phyloP scores from a whole-genome alignment of 345 rosid species.

The Syzygium aromaticum region DNA sequence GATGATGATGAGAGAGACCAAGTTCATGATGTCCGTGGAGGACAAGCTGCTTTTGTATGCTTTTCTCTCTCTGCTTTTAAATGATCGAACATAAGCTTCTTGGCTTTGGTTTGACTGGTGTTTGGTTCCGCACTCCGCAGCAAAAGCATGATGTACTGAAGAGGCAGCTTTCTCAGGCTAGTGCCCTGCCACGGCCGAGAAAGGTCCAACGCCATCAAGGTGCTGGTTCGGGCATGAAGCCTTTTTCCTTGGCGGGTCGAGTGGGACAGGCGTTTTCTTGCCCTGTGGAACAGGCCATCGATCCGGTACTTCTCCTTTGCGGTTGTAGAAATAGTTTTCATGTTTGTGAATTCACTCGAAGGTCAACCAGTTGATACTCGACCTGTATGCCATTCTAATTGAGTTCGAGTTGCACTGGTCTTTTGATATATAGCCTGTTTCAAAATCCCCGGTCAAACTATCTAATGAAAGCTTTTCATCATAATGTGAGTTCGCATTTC shows the following conservation, averaged over 20 bases:
- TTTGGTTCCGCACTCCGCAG: background rate
- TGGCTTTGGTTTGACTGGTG: background rate
- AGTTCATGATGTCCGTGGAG: background rate
- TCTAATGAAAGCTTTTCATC: background rate
- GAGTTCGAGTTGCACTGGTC: background rate
- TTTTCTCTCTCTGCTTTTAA: background rate
- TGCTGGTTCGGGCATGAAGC: slow-evolving; percentile 36
- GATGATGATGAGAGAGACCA: too few species aligned
- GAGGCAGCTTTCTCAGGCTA: background rate
- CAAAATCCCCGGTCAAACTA: background rate
- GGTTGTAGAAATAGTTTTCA: background rate
- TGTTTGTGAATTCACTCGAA: background rate
- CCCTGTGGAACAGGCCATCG: slow-evolving; percentile 43
- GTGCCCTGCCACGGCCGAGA: background rate
- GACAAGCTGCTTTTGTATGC: background rate
- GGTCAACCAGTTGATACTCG: background rate
- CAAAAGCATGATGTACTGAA: background rate
- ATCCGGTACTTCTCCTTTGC: slow-evolving; percentile 19
- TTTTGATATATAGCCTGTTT: background rate
- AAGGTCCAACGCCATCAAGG: background rate
- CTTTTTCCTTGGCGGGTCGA: slow-evolving; percentile 43
- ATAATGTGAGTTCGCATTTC: background rate
- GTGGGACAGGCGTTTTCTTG: slow-evolving; percentile 79
- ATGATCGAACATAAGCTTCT: background rate
- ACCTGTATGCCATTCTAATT: background rate